phyloP scores from a whole-genome alignment of 768 basidiomycete genomes.

The Holtermannia corniformis region DNA sequence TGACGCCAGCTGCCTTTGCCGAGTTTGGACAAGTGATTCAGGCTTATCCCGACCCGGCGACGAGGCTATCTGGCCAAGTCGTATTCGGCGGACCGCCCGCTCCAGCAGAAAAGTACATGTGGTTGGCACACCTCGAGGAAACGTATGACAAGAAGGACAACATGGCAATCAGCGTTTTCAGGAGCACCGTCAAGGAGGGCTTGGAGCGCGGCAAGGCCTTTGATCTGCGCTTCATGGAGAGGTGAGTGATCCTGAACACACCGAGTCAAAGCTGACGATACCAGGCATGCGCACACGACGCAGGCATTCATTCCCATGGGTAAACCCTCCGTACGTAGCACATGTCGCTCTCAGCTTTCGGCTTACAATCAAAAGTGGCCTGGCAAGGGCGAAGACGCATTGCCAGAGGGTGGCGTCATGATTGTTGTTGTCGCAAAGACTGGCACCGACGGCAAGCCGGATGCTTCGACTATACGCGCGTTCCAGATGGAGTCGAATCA shows the following conservation, averaged over 20 bases:
- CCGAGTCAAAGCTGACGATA: not conserved
- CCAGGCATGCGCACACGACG: conserved; percentile 65
- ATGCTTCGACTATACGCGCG: conserved; percentile 63
- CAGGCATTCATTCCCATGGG: conserved; percentile 97
- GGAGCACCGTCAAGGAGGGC: conserved; percentile 57
- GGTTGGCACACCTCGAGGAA: conserved; percentile 56
- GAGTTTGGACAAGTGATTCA: conserved; percentile 85
- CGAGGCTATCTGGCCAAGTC: conserved; percentile 37
- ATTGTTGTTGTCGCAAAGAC: conserved; percentile 82
- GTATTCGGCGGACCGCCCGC: conserved; percentile 44
- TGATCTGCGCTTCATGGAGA: conserved; percentile 66
- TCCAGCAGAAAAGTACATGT: conserved; percentile 80
- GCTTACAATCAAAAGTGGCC: conserved; percentile 37
- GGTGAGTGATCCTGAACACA: conserved; percentile 34
- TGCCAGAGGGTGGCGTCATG: conserved; percentile 50
- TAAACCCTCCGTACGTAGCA: conserved; percentile 32
- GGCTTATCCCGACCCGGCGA: conserved; percentile 58
- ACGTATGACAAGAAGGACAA: conserved; percentile 58
- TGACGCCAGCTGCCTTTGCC: conserved; percentile 74
- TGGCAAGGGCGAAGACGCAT: conserved; percentile 44
- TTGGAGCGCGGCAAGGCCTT: conserved; percentile 47
- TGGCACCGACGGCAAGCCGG: conserved; percentile 66
- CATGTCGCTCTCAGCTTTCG: not conserved
- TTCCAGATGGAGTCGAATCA: conserved; percentile 71
- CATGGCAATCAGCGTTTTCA: conserved; percentile 69